Evolutionary conservation across 1,284 basidiomycete species (phyloP).

Genomic region (Trichosporon inkin): DNA sequence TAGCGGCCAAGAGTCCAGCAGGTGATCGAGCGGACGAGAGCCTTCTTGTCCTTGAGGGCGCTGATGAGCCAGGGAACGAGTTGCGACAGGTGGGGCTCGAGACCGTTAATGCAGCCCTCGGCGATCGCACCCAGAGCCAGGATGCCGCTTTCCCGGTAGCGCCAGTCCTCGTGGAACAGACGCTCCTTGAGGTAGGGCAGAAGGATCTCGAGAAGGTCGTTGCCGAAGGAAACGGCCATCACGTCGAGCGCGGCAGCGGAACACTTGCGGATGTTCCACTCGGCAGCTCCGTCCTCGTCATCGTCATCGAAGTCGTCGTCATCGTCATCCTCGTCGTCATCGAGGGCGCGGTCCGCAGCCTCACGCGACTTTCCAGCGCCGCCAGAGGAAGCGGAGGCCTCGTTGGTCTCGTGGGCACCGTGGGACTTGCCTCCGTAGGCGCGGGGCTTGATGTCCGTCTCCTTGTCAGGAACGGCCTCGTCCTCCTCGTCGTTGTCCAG

Average conservation of each 20-base stretch:
- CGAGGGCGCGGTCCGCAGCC: constrained; percentile 50
- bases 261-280: constrained; percentile 99
- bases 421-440: constrained; percentile 79
- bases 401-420: constrained; percentile 62
- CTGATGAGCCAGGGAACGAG: constrained; percentile 89
- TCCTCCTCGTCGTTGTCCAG: constrained; percentile 84
- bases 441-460: constrained; percentile 91
- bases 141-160: constrained; percentile 92
- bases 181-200: constrained; percentile 88
- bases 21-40: constrained; percentile 94
- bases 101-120: constrained; percentile 94
- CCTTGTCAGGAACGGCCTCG: constrained; percentile 83
- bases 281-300: constrained; percentile 93
- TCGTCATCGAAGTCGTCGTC: constrained; percentile 88
- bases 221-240: constrained; percentile 84
- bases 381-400: constrained; percentile 29
- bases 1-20: constrained; percentile 99
- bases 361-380: constrained; percentile 37
- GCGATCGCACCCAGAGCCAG: constrained; percentile 96
- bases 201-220: constrained; percentile 80
- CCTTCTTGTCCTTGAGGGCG: constrained; percentile 87
- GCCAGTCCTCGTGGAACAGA: constrained; percentile 89
- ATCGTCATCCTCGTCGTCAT: constrained; percentile 72
- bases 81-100: constrained; percentile 88
- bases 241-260: constrained; percentile 97